phyloP scores from a whole-genome alignment of 1,139 yeast genomes.

The Debaryomyces singareniensis region DNA sequence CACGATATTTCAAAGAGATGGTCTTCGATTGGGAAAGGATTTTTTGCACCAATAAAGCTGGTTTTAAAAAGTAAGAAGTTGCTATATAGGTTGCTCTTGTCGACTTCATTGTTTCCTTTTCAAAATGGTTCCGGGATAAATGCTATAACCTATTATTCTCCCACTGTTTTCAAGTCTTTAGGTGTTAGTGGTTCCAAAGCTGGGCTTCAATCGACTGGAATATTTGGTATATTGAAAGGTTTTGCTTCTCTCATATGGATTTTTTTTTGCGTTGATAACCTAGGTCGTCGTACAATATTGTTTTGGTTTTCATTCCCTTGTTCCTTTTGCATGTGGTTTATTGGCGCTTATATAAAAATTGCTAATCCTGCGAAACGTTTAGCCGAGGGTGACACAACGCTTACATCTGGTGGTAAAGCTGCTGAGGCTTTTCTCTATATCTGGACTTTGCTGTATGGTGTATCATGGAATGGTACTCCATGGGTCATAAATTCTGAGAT shows the following conservation, averaged over 20 bases:
- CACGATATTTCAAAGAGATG: conserved; percentile 17
- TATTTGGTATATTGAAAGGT: conserved; percentile 49
- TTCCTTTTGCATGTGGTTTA: conserved; percentile 42
- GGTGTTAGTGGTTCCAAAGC: conserved; percentile 29
- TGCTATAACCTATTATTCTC: conserved; percentile 29
- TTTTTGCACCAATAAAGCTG: conserved; percentile 20
- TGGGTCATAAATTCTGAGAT: conserved; percentile 44
- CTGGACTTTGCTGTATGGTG: conserved; percentile 39
- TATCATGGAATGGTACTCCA: conserved; percentile 44
- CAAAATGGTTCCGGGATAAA: conserved; percentile 31
- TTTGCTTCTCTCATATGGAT: conserved; percentile 39
- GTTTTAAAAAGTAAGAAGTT: conserved; percentile 16
- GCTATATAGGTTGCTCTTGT: conserved; percentile 20
- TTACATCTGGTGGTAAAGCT: conserved; percentile 36
- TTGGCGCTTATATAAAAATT: conserved; percentile 43
- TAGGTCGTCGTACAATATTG: conserved; percentile 44
- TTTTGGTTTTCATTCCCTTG: conserved; percentile 38
- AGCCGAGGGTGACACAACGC: conserved; percentile 15
- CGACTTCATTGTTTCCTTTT: conserved; percentile 25
- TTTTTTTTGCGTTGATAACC: conserved; percentile 36
- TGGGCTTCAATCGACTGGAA: conserved; percentile 51
- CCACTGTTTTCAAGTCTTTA: conserved; percentile 25
- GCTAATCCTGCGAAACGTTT: conserved; percentile 24
- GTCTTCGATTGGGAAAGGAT: conserved; percentile 15
- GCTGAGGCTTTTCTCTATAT: conserved; percentile 44